Conservation (phyloP, 371 early-diverging fungal species). For the Syncephalastrum racemosum region DNA sequence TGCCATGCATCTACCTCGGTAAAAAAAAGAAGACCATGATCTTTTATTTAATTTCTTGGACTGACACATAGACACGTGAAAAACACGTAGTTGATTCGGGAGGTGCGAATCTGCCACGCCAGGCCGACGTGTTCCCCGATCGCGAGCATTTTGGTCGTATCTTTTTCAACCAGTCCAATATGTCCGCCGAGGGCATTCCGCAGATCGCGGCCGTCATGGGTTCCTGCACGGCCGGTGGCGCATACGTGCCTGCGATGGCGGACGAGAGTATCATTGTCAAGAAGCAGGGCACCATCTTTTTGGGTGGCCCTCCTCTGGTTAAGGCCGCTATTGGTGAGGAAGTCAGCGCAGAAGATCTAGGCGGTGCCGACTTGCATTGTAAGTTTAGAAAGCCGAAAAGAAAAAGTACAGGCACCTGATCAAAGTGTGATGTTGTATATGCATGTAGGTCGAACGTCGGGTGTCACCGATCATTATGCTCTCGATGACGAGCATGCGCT, state of each 20-base stretch:
- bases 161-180: constrained; percentile 91
- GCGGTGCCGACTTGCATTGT: constrained; percentile 97
- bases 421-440: not conserved
- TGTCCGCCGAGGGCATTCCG: constrained; percentile 90
- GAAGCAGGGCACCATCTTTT: constrained; percentile 97
- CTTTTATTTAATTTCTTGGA: not conserved
- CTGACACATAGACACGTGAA: constrained; percentile 3
- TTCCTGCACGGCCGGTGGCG: constrained; percentile 98
- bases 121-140: constrained; percentile 97
- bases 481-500: constrained; percentile 92
- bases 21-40: constrained; percentile 14
- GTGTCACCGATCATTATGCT: constrained; percentile 96
- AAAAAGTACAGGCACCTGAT: not conserved
- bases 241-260: constrained; percentile 98
- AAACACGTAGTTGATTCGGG: constrained; percentile 88
- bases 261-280: constrained; percentile 96
- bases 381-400: constrained; percentile 20
- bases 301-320: constrained; percentile 96
- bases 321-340: constrained; percentile 97
- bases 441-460: constrained; percentile 69
- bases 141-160: constrained; percentile 98
- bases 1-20: constrained; percentile 96
- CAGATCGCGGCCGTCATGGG: constrained; percentile 98
- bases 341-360: constrained; percentile 93
- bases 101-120: constrained; percentile 95